phyloP scores from a whole-genome alignment of 495 filamentous ascomycete genomes.

The Talaromyces trachyspermus region DNA sequence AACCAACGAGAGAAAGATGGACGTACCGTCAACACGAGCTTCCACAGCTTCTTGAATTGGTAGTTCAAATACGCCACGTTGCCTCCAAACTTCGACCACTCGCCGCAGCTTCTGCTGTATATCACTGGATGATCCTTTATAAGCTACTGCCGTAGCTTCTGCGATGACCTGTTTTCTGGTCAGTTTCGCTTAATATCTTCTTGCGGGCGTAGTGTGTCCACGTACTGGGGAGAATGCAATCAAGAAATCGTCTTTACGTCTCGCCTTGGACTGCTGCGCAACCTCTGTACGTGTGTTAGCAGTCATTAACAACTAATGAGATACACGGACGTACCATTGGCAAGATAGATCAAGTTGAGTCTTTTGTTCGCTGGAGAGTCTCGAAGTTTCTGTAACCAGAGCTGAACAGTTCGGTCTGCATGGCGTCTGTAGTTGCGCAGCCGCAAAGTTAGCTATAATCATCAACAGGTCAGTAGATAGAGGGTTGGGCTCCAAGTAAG shows the following conservation, averaged over 20 bases:
- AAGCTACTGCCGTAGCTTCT: constrained; percentile 75
- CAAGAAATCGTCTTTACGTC: constrained; percentile 84
- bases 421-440: constrained; percentile 56
- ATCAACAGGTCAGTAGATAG: no score
- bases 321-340: constrained; percentile 59
- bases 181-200: constrained; percentile 10
- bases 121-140: constrained; percentile 76
- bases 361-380: constrained; percentile 77
- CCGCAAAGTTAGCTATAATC: not conserved
- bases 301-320: not conserved
- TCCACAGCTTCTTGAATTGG: constrained; percentile 75
- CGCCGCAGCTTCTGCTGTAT: constrained; percentile 80
- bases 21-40: constrained; percentile 64
- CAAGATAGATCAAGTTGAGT: constrained; percentile 87
- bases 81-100: constrained; percentile 90
- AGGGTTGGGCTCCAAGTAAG: no score
- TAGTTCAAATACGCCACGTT: constrained; percentile 74
- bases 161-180: constrained; percentile 59
- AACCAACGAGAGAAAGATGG: not conserved
- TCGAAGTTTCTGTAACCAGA: constrained; percentile 84
- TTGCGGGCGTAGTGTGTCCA: constrained; percentile 2
- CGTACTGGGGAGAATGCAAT: constrained; percentile 75
- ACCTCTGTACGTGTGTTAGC: constrained; percentile 59
- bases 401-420: constrained; percentile 75
- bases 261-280: constrained; percentile 85